phyloP scores from a whole-genome alignment of 306 rosid genomes.

The Vigna unguiculata region DNA sequence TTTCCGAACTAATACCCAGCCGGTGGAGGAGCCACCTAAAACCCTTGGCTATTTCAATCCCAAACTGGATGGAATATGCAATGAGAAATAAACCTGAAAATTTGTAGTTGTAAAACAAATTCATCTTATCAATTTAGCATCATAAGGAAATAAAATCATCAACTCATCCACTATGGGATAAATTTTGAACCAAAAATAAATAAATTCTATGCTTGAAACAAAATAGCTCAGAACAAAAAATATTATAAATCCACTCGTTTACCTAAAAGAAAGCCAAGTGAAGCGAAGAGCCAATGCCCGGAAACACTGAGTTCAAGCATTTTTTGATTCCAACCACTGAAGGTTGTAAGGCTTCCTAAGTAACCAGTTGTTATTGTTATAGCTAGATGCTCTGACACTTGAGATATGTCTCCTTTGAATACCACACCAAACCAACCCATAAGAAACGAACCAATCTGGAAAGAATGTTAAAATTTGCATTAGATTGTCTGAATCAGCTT shows the following conservation, averaged over 20 bases:
- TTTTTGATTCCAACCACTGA: slow-evolving; percentile 95
- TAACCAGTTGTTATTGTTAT: slow-evolving; percentile 85
- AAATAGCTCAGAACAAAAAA: neutral
- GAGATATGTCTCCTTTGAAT: slow-evolving; percentile 74
- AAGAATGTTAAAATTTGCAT: slow-evolving; percentile 5
- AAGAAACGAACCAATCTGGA: slow-evolving; percentile 84
- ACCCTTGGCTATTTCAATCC: slow-evolving; percentile 83
- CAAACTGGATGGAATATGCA: slow-evolving; percentile 65
- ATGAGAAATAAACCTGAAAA: slow-evolving; percentile 80
- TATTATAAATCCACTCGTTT: slow-evolving; percentile 4
- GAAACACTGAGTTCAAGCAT: slow-evolving; percentile 80
- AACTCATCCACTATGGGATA: neutral
- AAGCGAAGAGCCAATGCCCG: slow-evolving; percentile 70
- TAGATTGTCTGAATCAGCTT: slow-evolving; percentile 1
- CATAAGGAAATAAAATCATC: neutral
- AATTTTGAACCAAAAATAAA: neutral
- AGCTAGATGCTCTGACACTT: slow-evolving; percentile 71
- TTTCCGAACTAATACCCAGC: slow-evolving; percentile 40
- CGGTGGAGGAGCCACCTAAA: slow-evolving; percentile 62
- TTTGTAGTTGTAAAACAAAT: neutral
- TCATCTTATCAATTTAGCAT: slow-evolving; percentile 27
- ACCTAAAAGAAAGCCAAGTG: slow-evolving; percentile 83
- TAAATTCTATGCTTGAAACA: neutral
- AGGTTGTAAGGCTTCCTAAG: slow-evolving; percentile 93
- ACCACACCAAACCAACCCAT: slow-evolving; percentile 98